phyloP scores from a whole-genome alignment of 1,284 basidiomycete species.

The Malassezia obtusa region DNA sequence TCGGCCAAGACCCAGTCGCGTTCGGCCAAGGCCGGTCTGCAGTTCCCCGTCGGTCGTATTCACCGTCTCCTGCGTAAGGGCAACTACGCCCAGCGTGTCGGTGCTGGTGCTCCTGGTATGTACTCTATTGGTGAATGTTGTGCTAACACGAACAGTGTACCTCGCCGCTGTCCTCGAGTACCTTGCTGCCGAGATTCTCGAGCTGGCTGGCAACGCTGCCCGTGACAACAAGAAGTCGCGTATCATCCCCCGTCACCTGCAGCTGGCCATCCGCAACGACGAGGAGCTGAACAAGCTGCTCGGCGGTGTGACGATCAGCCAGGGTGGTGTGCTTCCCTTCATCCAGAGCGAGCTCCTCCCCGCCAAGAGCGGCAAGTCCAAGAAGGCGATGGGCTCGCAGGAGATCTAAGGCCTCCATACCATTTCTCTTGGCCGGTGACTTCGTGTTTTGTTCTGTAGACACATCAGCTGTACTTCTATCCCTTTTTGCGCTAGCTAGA shows the following conservation, averaged over 20 bases:
- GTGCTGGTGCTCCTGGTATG: slow-evolving; percentile 64
- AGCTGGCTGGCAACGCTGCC: slow-evolving; percentile 71
- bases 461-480: slow-evolving; percentile 18
- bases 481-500: neutral
- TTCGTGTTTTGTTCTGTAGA: slow-evolving; percentile 9
- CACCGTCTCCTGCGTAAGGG: slow-evolving; percentile 75
- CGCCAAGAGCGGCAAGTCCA: slow-evolving; percentile 57
- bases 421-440: slow-evolving; percentile 2
- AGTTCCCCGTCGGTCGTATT: slow-evolving; percentile 76
- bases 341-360: slow-evolving; percentile 59
- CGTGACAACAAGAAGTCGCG: slow-evolving; percentile 68
- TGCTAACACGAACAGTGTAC: slow-evolving; percentile 58
- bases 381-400: slow-evolving; percentile 46
- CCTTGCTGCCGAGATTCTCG: slow-evolving; percentile 74
- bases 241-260: slow-evolving; percentile 80
- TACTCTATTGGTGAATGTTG: slow-evolving; percentile 19
- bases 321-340: slow-evolving; percentile 75
- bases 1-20: slow-evolving; percentile 58
- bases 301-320: slow-evolving; percentile 75
- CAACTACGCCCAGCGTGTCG: slow-evolving; percentile 70
- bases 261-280: slow-evolving; percentile 67
- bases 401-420: slow-evolving; percentile 30
- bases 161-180: slow-evolving; percentile 75
- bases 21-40: slow-evolving; percentile 61
- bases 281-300: slow-evolving; percentile 61